Evolutionary conservation across 352 stramenopile species (phyloP), one percentile per base, ranked within the genome.

Genomic region (Phytopythium kandeliae): DNA sequence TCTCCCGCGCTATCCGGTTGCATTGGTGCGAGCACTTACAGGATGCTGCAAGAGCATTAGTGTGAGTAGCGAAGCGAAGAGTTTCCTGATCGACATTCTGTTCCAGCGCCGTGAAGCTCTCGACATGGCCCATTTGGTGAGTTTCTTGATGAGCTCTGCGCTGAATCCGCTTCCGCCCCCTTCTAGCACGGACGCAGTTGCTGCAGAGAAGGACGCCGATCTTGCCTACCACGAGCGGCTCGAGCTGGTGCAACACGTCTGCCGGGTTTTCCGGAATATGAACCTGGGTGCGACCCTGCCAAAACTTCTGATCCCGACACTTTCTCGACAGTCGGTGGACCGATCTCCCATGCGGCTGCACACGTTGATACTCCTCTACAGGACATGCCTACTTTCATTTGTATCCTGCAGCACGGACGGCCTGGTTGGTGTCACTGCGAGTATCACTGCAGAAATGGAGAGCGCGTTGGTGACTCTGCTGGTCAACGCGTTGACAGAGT

Each of bases 11-110:
- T 90, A 89, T 51, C 78, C 83, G 6, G 69, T 89, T 17, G 60
- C 55, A 11, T 54, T 93, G 28, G 48, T 93, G n/a, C 78, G 78
- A 43, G 78, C 74, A 6, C 63, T 93, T 24, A 67, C 83, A 21
- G 82, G 71, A 30, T 91, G 79, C 59, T 90, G 83, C 60, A 91
- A 93, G 54, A 89, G 74, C 49, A 19, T 58, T 16, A 48, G 61
- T 17, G 75, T 93, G 11, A 55, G 75, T 45, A 54, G 69, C 24
- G 65, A 90, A 34, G 79, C 77, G n/a, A 93, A 93, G 64, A 89
- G 68, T 30, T 93, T 90, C 43, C 57, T 91, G 19, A 74, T 93
- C 38, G 83, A 93, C 42, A 88, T 93, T 61, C 36, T 93, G 2
- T 74, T 85, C 55, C 76, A 88, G 52, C 74, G 79, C 6, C 63